A percentile compares a stretch with the other conserved stretches of the same genome.
These are phyloP conservation scores for Miscanthus sacchariflorus DNA, from an alignment of 202 grass and related monocot species.

Conservation along the genomic window DNA sequence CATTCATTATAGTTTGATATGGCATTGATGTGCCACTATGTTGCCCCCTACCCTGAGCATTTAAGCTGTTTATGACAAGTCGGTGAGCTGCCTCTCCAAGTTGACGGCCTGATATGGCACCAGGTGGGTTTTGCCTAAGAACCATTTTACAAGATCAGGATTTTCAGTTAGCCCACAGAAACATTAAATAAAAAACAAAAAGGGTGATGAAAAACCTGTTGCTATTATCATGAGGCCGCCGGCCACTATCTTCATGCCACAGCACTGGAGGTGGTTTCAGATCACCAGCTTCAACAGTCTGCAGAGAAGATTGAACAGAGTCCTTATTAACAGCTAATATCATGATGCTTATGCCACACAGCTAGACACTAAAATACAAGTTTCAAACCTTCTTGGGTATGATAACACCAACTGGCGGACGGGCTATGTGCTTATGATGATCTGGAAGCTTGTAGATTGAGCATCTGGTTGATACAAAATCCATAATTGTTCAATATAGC, in stretches of 20 bases:
- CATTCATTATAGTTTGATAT: slow-evolving; percentile 64
- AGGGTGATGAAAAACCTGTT: slow-evolving; percentile 44
- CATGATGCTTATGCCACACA: slow-evolving; percentile 11
- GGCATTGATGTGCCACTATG: slow-evolving; percentile 53
- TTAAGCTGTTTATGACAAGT: slow-evolving; percentile 89
- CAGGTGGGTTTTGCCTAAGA: slow-evolving; percentile 77
- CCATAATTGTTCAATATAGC: slow-evolving; percentile 45
- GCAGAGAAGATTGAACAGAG: slow-evolving; percentile 39
- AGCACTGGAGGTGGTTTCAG: slow-evolving; percentile 92
- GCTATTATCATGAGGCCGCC: slow-evolving; percentile 72
- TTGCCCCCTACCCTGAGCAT: slow-evolving; percentile 49
- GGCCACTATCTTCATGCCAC: slow-evolving; percentile 96
- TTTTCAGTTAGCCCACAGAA: slow-evolving; percentile 17
- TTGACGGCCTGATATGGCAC: slow-evolving; percentile 71
- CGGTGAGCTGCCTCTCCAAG: slow-evolving; percentile 86
- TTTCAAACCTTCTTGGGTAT: slow-evolving; percentile 88
- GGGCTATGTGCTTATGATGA: slow-evolving; percentile 83
- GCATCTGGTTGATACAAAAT: slow-evolving; percentile 65
- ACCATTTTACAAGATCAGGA: slow-evolving; percentile 44
- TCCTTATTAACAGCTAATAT: slow-evolving; percentile 23
- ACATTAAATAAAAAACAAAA: slow-evolving; percentile 17
- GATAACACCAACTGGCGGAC: slow-evolving; percentile 79
- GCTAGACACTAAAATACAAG: slow-evolving; percentile 28
- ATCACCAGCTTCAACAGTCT: slow-evolving; percentile 83
- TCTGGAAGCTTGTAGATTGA: slow-evolving; percentile 97